phyloP scores from a whole-genome alignment of 2,329 filamentous ascomycete genomes.

The Trichoderma lentiforme region DNA sequence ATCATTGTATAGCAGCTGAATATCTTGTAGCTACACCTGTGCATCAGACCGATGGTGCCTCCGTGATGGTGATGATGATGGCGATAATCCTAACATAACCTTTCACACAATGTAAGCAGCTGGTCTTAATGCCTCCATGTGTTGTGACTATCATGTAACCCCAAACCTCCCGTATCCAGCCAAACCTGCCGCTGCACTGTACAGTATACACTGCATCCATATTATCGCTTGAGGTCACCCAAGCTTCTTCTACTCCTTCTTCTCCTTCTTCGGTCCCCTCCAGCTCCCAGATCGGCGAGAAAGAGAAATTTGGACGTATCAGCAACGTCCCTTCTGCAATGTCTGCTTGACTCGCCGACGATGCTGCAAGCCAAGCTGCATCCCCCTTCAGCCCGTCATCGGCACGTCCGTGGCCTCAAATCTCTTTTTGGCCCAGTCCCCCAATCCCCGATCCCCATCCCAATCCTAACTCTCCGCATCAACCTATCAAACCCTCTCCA shows the following conservation, averaged over 20 bases:
- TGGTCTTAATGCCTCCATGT: not conserved
- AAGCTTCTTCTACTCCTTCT: not conserved
- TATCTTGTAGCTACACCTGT: not conserved
- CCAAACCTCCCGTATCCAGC: not conserved
- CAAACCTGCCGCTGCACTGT: not conserved
- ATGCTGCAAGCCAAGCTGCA: not conserved
- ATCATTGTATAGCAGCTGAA: too few species aligned
- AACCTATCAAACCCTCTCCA: too few species aligned
- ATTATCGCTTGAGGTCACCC: not conserved
- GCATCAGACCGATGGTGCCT: not conserved
- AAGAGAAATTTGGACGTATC: not conserved
- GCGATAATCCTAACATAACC: not conserved
- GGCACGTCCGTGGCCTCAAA: not conserved
- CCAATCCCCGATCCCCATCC: not conserved
- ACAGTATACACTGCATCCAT: not conserved
- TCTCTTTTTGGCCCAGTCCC: not conserved
- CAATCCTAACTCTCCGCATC: not conserved
- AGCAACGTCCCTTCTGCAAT: not conserved
- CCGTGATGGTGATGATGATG: not conserved
- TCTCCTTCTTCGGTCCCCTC: not conserved
- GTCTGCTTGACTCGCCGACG: not conserved
- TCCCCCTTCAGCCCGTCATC: not conserved
- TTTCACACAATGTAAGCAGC: not conserved
- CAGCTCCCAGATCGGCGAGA: not conserved
- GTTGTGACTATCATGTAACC: not conserved